A percentile compares a stretch with the other conserved stretches of the same genome.
These are phyloP conservation scores for Phaeosphaeria sp. DNA, from an alignment of 2,329 filamentous ascomycete species.

Conservation along the genomic window DNA sequence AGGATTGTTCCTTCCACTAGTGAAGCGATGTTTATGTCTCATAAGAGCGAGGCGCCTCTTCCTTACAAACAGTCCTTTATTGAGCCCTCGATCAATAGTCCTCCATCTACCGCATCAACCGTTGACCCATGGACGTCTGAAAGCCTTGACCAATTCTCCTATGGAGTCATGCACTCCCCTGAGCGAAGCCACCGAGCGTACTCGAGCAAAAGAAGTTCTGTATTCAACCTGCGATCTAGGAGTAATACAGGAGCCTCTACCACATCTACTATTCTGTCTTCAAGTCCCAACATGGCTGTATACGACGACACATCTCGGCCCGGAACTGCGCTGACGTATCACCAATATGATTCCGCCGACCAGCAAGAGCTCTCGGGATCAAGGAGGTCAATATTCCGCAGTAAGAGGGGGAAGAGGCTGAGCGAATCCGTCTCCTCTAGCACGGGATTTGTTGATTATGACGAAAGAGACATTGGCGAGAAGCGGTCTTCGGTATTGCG, in stretches of 20 bases:
- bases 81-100: constrained; percentile 36
- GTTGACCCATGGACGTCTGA: constrained; percentile 36
- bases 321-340: constrained; percentile 32
- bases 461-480: constrained; percentile 32
- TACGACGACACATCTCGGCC: constrained; percentile 27
- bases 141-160: constrained; percentile 29
- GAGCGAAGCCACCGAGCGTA: constrained; percentile 33
- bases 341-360: constrained; percentile 25
- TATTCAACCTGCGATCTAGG: constrained; percentile 47
- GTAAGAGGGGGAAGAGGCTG: constrained; percentile 43
- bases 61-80: constrained; percentile 44
- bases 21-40: constrained; percentile 45
- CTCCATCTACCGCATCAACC: constrained; percentile 26
- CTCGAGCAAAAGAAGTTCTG: constrained; percentile 39
- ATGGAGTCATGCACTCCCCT: constrained; percentile 38
- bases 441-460: constrained; percentile 25
- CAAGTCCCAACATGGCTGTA: constrained; percentile 31
- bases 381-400: constrained; percentile 43
- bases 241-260: constrained; percentile 48
- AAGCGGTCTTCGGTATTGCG: constrained; percentile 44
- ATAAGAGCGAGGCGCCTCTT: constrained; percentile 40
- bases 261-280: constrained; percentile 36
- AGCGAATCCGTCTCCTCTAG: constrained; percentile 40
- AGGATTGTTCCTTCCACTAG: constrained; percentile 11
- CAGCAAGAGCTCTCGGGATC: constrained; percentile 28